phyloP scores from a whole-genome alignment of 176 grass and related monocot genomes.

The Juncus inflexus region DNA sequence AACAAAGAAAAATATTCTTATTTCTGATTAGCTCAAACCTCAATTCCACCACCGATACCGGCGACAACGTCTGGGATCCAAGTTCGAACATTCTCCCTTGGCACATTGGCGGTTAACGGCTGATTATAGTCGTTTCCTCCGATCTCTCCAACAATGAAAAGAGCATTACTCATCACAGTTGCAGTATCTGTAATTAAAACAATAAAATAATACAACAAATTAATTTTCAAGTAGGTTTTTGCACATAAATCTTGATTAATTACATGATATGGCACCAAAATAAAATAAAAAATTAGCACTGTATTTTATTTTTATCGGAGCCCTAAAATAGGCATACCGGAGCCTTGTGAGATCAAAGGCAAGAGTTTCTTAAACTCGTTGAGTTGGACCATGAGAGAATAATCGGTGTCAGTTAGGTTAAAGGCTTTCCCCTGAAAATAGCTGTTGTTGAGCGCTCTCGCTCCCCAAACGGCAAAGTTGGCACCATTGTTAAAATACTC shows the following conservation, averaged over 20 bases:
- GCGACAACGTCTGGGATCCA: constrained; percentile 45
- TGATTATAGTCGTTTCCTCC: constrained; percentile 3
- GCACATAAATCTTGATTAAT: no score
- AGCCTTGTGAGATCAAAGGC: constrained; percentile 22
- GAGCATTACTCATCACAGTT: neutral
- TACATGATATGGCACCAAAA: no score
- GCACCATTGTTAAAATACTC: neutral
- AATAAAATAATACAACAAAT: no score
- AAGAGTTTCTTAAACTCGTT: constrained; percentile 17
- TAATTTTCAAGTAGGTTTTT: no score
- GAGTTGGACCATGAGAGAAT: constrained; percentile 4
- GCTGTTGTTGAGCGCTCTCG: neutral
- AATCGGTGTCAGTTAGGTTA: neutral
- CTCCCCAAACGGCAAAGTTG: neutral
- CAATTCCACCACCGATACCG: constrained; percentile 22
- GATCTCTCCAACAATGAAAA: neutral
- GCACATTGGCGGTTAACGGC: neutral
- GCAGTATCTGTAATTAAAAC: neutral
- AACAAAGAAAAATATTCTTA: no score
- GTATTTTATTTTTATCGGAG: no score
- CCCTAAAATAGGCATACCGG: neutral
- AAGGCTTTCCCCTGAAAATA: neutral
- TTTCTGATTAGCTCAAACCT: constrained; percentile 14
- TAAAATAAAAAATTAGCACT: no score
- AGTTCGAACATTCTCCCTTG: neutral